Base-by-base conservation (phyloP, 306 rosid genomes). In the Trifolium fragiferum region DNA sequence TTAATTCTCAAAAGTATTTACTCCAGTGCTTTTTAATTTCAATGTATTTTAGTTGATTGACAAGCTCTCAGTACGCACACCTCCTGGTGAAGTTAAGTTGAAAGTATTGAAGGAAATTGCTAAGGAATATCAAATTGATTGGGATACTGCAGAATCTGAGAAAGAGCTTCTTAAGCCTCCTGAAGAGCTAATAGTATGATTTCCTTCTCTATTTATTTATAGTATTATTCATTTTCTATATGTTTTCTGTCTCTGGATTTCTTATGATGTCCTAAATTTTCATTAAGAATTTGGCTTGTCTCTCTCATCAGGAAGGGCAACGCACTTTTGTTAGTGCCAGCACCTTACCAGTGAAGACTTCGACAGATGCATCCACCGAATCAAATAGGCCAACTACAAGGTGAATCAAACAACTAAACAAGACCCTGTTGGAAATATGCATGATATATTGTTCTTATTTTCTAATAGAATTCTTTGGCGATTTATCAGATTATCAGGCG, bases 1-100 rank as follows among this genome's bases (percentile, higher is more conserved):
- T 53, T 72, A 49, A 38, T 55, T 62, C 55, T 44, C 68, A 13
- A 14, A 20, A 53, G 55, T 57, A 72, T 74, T 80, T 4, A 58
- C 27, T 4, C 20, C 20, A 38, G 37, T 68, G 62, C 57, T 70
- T 70, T 27, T 61, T 77, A 41, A 66, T 62, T 72, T 49, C 75
- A 46, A 35, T 69, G 69, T 64, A 21, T 57, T 73, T 16, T 72
- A 95, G 99, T 87, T 95, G 69, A 92, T 95, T 16, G 99, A 95
- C 83, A 95, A 95, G 84, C 99, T 95, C 78, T 95, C 99, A 0
- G 97, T 95, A 46, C 90, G 96, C 88, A 89, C 93, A n/a, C 87
- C 87, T 37, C 78, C 85, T 1, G 87, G 87, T n/a, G 90, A 89
- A 84, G 86, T 85, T 15, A 95, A 95, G 80, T 76, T 95, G 81